These are phyloP conservation scores for Taxillus chinensis DNA, from an alignment of 164 flowering plant genomes.

Conservation along the genomic window DNA sequence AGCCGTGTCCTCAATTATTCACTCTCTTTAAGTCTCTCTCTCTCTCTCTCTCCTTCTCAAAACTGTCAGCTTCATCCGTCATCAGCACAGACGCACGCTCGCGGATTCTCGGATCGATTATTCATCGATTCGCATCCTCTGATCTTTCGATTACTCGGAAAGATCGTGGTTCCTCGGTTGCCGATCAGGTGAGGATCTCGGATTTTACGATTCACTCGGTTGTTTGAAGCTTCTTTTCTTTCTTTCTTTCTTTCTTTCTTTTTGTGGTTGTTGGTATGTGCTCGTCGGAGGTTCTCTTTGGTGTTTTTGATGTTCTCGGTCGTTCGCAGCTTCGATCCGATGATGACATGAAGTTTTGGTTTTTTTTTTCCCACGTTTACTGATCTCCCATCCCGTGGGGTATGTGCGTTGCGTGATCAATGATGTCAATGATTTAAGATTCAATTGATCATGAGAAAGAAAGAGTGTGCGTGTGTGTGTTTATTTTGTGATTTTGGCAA, in stretches of 20 bases:
- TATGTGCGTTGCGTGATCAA: background rate
- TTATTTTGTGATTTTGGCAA: background rate
- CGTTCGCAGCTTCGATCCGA: conserved; percentile 2
- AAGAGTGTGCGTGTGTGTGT: background rate
- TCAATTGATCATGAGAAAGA: background rate
- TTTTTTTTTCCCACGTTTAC: background rate
- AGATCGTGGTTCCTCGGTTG: background rate
- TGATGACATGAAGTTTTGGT: background rate
- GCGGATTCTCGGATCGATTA: conserved; percentile 9
- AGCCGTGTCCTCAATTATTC: background rate
- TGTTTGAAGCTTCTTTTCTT: background rate
- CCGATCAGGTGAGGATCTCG: background rate
- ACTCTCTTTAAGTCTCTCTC: background rate
- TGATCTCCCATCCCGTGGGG: too few relatives aligned
- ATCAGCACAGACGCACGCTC: conserved; percentile 3
- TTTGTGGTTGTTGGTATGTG: background rate
- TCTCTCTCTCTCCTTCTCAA: background rate
- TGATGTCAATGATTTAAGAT: background rate
- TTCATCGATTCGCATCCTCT: background rate
- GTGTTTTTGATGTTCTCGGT: too few relatives aligned
- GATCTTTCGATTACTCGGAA: background rate
- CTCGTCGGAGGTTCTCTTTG: background rate
- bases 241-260: background rate
- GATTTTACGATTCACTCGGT: background rate
- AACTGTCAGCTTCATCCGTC: background rate